phyloP scores from a whole-genome alignment of 2,329 filamentous ascomycete species.

The Truncatella angustata region DNA sequence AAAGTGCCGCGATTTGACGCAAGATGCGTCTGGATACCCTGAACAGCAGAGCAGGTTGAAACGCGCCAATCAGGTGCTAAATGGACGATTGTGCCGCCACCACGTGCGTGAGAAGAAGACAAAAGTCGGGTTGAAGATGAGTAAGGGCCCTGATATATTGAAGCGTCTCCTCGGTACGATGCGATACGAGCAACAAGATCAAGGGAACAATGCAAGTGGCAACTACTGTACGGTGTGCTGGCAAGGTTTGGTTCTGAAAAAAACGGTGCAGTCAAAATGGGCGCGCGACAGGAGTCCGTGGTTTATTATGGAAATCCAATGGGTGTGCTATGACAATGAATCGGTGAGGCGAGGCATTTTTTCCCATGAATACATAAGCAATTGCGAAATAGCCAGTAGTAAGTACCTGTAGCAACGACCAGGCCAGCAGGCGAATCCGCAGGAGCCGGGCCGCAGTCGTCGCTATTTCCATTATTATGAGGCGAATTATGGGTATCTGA shows the following conservation, averaged over 20 bases:
- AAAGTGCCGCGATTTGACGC: too few relatives aligned
- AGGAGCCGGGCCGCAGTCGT: conserved; percentile 5
- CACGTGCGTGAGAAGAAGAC: background rate
- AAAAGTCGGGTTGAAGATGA: background rate
- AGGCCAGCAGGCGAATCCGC: background rate
- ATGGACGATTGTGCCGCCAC: background rate
- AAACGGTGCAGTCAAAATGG: background rate
- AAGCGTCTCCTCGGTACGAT: background rate
- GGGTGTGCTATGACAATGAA: too few relatives aligned
- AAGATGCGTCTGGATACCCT: background rate
- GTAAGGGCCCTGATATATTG: background rate
- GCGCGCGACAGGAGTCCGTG: background rate
- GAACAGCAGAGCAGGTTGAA: background rate
- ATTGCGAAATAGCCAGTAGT: background rate
- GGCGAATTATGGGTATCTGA: conserved; percentile 2
- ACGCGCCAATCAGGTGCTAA: background rate
- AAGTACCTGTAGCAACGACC: background rate
- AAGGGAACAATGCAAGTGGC: too few relatives aligned
- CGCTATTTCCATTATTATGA: conserved; percentile 1
- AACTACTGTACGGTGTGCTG: too few relatives aligned
- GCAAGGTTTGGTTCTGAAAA: too few relatives aligned
- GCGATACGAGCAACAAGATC: background rate
- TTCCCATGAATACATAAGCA: background rate
- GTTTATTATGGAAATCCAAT: background rate
- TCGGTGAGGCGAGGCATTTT: conserved; percentile 1